Conservation (phyloP, 1,284 basidiomycete genomes). For the Phellinidium pouzarii region DNA sequence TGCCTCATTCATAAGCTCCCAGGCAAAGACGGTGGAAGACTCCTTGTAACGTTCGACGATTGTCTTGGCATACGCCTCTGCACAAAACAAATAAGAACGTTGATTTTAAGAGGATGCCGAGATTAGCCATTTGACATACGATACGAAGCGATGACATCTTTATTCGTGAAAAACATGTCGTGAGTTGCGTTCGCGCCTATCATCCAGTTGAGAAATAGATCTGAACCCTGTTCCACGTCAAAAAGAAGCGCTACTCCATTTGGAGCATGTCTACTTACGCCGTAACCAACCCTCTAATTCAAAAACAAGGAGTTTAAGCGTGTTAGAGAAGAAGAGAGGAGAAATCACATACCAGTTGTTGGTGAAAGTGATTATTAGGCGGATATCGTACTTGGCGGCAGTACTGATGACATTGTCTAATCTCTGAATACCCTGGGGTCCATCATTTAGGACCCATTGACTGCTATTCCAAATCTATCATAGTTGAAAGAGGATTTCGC, state of each 20-base stretch:
- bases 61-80: slow-evolving; percentile 46
- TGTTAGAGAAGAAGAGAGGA: neutral
- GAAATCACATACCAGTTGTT: slow-evolving; percentile 54
- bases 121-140: slow-evolving; percentile 30
- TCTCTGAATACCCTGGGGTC: slow-evolving; percentile 58
- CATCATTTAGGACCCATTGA: slow-evolving; percentile 48
- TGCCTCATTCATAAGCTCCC: slow-evolving; percentile 56
- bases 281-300: slow-evolving; percentile 29
- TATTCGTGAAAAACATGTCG: slow-evolving; percentile 48
- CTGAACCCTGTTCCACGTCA: slow-evolving; percentile 27
- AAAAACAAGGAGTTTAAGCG: neutral
- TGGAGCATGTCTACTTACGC: slow-evolving; percentile 22
- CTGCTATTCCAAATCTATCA: slow-evolving; percentile 42
- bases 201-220: slow-evolving; percentile 50
- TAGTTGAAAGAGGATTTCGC: too few relatives aligned
- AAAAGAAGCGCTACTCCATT: neutral
- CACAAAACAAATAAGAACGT: neutral
- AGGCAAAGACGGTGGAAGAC: slow-evolving; percentile 47
- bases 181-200: slow-evolving; percentile 37
- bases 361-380: slow-evolving; percentile 55
- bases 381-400: slow-evolving; percentile 54
- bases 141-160: slow-evolving; percentile 41
- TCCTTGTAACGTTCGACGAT: slow-evolving; percentile 50
- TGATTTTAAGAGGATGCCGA: neutral
- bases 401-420: slow-evolving; percentile 57